phyloP scores from a whole-genome alignment of 2,329 filamentous ascomycete species.

The Penicillium oxalicum region DNA sequence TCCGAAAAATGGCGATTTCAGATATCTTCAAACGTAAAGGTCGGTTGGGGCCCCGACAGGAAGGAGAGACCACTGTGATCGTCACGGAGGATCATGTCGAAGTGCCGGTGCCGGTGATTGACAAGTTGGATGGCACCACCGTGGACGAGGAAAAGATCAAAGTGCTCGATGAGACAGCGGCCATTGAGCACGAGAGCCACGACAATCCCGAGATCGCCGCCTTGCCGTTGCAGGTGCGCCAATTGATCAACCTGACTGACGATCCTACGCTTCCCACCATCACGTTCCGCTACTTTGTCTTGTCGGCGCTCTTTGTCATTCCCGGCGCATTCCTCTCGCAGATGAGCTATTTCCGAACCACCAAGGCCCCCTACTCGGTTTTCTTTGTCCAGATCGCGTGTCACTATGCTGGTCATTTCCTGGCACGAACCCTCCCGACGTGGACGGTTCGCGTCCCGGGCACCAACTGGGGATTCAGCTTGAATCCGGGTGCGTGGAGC shows the following conservation, averaged over 20 bases:
- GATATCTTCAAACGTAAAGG: slow-evolving; percentile 7
- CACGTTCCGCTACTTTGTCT: slow-evolving; percentile 56
- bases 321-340: slow-evolving; percentile 55
- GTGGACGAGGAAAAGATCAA: slow-evolving; percentile 17
- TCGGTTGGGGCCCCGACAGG: background rate
- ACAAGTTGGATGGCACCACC: slow-evolving; percentile 1
- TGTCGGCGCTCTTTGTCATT: slow-evolving; percentile 51
- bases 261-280: slow-evolving; percentile 52
- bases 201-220: slow-evolving; percentile 49
- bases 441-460: slow-evolving; percentile 46
- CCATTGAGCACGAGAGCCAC: slow-evolving; percentile 29
- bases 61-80: background rate
- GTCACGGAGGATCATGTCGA: background rate
- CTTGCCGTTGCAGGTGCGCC: slow-evolving; percentile 51
- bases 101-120: background rate
- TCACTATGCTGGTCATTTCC: slow-evolving; percentile 49
- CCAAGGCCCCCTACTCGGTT: slow-evolving; percentile 53
- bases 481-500: slow-evolving; percentile 54
- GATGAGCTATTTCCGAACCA: slow-evolving; percentile 54
- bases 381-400: slow-evolving; percentile 58
- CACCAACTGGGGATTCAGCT: slow-evolving; percentile 45
- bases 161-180: slow-evolving; percentile 13
- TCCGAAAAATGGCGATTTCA: slow-evolving; percentile 8
- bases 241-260: slow-evolving; percentile 53
- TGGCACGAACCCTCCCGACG: slow-evolving; percentile 47